A percentile compares a stretch with the other conserved stretches of the same genome.
These are phyloP conservation scores for Psophocarpus tetragonolobus DNA, from an alignment of 306 rosid genomes.

Conservation along the genomic window DNA sequence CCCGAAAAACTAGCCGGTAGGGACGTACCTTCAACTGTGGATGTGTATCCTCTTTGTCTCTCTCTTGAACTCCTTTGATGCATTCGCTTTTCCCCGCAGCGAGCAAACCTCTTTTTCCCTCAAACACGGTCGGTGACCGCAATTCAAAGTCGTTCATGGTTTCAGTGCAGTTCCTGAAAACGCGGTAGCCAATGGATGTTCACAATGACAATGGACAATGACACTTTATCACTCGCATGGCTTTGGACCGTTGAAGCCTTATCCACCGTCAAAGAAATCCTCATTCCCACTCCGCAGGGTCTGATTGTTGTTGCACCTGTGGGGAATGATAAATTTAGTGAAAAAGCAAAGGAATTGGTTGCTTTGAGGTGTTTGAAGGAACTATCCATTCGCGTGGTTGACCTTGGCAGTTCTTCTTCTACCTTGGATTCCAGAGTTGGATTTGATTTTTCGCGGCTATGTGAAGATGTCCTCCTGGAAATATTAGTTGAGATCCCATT, in stretches of 20 bases:
- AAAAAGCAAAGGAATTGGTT: constrained; percentile 57
- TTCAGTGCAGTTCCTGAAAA: neutral
- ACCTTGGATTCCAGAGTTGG: constrained; percentile 41
- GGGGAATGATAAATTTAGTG: constrained; percentile 35
- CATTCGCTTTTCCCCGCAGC: no score
- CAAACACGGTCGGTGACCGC: neutral
- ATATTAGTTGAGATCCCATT: constrained; percentile 46
- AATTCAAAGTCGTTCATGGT: neutral
- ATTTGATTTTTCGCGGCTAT: constrained; percentile 50
- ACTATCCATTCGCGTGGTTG: constrained; percentile 27
- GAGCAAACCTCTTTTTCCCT: no score
- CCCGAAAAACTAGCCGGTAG: no score
- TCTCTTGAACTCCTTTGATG: no score
- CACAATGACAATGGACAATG: neutral
- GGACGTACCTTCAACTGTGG: no score
- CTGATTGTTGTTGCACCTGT: constrained; percentile 50
- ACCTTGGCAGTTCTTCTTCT: constrained; percentile 29
- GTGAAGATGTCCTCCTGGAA: constrained; percentile 55
- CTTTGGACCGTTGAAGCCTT: constrained; percentile 73
- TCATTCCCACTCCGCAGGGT: constrained; percentile 44
- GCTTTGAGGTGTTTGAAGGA: constrained; percentile 75
- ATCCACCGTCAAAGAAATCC: constrained; percentile 40
- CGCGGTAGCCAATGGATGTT: constrained; percentile 34
- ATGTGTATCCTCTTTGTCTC: no score
- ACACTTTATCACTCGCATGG: constrained; percentile 50